Base-by-base conservation (phyloP, 768 basidiomycete species). In the Heimioporus sp. region DNA sequence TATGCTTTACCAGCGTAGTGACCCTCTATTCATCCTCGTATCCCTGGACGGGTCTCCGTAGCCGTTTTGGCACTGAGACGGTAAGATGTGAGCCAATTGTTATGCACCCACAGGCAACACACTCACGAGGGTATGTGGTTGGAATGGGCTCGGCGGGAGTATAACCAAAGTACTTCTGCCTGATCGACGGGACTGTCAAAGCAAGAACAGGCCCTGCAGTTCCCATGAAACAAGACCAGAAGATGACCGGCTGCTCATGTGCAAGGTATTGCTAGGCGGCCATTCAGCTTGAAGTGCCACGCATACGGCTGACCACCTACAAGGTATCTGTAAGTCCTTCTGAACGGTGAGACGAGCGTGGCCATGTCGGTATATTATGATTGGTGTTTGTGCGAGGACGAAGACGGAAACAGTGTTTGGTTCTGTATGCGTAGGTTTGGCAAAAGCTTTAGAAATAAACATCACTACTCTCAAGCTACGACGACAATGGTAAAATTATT, bases 191-290 rank as follows among this genome's bases (percentile, higher is more conserved):
- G 16, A 94, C 78, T 38, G 76, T 73, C 39, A 90, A 58, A 39
- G 85, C 85, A 69, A 92, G 72, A 21, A 86, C 73, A 11, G 92
- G 92, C 2, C 92, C 92, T 60, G 84, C 77, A 51, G 75, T 61
- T 47, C 92, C 92, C 51, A 96, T 72, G 43, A 85, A 70, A 65
- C 85, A 77, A 11, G 92, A 92, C 72, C 85, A 96, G 76, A 94
- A 94, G 68, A 94, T 81, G 68, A 92, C 89, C 28, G 92, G 92
- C 62, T 81, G 83, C 72, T 96, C 92, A 72, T 96, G 92, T 35
- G 92, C 91, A 60, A 86, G 82, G 43, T 87, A 82, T 92, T 92
- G 90, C 92, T 95, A 46, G 10, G 24, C 19, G 10, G 19, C n/a
- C 13, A 19, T 51, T 34, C 36, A 31, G 12, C 15, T 10, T 24